Evolutionary conservation across 1,284 basidiomycete species (phyloP), one percentile per base, ranked within the genome.

Genomic region (Bondarzewia mesenterica): DNA sequence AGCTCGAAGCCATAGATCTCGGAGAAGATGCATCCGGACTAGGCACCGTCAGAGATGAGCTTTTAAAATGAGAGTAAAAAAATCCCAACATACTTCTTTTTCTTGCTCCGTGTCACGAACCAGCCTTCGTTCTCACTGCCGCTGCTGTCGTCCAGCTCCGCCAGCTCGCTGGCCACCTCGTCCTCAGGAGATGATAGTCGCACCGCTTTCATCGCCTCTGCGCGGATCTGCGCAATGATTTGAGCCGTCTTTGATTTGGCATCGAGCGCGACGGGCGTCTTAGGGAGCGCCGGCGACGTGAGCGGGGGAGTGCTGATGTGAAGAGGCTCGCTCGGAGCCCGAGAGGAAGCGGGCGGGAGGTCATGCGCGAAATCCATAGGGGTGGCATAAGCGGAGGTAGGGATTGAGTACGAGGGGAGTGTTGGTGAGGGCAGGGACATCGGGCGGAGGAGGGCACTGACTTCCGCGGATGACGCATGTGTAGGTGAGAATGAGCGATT

Each of bases 151-250:
- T 71, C 69, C 18, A 66, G 59, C 12, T 78, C 75, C 16, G 65
- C 63, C 54, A 78, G 66, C 69, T 60, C 35, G 63, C 53, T 32
- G 58, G 51, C 18, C 44, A 25, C 52, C 59, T 20, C 54, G 60
- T 72, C 65, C 15, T 74, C 71, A 14, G 72, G 70, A 40, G 73
- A 77, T 26, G 67, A 68, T 14, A 60, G 56, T 16, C 58, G 66
- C 22, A 65, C 68, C 14, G 47, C 50, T 3, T 26, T 37, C 20
- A 46, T 50, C 15, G 51, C 56, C 50, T 69, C 71, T 5, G 75
- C 79, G 60, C 73, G 81, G 50, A 87, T 82, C 27, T 76, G 66
- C 5, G 73, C 80, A 43, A 88, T 79, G 36, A 85, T 68, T 53
- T 71, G 65, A 15, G 72, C 71, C 1, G 83, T 71, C 61, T 78